Conservation (phyloP, 2,329 filamentous ascomycete species). For the Fonsecaea erecta region DNA sequence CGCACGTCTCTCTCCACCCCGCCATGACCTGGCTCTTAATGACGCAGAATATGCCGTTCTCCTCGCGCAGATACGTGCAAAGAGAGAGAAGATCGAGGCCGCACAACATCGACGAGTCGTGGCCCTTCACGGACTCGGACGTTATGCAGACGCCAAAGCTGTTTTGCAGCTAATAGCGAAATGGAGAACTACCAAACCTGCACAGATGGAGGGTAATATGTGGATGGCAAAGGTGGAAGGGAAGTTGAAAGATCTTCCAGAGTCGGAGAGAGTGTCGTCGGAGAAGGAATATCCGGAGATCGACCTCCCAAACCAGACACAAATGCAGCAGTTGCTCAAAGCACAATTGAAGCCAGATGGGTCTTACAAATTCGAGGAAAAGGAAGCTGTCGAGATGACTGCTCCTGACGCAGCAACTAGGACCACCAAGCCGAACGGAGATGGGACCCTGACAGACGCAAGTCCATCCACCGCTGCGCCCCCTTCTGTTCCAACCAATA, state of each 20-base stretch:
- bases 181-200: constrained; percentile 48
- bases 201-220: constrained; percentile 46
- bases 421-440: neutral
- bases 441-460: constrained; percentile 9
- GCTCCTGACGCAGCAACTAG: neutral
- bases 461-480: constrained; percentile 21
- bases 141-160: constrained; percentile 75
- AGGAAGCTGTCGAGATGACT: neutral
- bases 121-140: constrained; percentile 69
- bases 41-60: constrained; percentile 71
- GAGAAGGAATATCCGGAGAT: constrained; percentile 60
- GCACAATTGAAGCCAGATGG: constrained; percentile 39
- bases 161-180: constrained; percentile 66
- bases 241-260: constrained; percentile 56
- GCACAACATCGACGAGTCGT: constrained; percentile 81
- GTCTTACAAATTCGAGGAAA: constrained; percentile 27
- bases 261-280: constrained; percentile 53
- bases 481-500: constrained; percentile 59
- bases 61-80: constrained; percentile 68
- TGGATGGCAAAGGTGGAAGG: constrained; percentile 62
- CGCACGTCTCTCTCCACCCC: constrained; percentile 61
- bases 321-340: constrained; percentile 44
- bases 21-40: constrained; percentile 67
- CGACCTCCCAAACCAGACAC: constrained; percentile 49
- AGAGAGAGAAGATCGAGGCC: constrained; percentile 75